Percentiles rank a stretch among this genome's conserved stretches.
Conservation (phyloP, 129 eudicot genomes). For the Flaveria linearis region DNA sequence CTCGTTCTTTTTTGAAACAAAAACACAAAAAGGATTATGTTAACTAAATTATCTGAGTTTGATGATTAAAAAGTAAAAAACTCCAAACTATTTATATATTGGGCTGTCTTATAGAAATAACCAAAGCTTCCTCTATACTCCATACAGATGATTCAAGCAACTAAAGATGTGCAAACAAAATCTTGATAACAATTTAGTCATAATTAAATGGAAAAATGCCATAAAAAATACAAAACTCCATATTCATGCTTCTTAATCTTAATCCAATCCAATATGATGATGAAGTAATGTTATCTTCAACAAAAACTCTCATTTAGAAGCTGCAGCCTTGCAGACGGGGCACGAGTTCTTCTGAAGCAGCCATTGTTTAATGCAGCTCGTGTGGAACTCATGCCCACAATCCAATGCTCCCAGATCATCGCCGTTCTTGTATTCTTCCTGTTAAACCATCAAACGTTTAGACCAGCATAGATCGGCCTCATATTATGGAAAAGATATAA, state of each 20-base stretch:
- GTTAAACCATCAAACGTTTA: background rate
- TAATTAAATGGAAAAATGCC: conserved; percentile 10
- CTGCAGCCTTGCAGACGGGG: conserved; percentile 86
- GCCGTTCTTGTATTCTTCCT: conserved; percentile 72
- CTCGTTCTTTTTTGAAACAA: no score
- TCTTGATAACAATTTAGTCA: conserved; percentile 13
- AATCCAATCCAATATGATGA: conserved; percentile 18
- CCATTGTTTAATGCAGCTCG: conserved; percentile 80
- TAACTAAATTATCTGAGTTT: no score
- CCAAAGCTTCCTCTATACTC: background rate
- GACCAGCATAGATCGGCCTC: background rate
- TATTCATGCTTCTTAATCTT: conserved; percentile 14
- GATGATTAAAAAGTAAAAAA: no score
- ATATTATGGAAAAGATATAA: background rate
- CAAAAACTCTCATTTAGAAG: conserved; percentile 24
- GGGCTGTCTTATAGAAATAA: background rate
- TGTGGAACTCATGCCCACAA: conserved; percentile 88
- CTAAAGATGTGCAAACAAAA: background rate
- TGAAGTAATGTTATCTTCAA: conserved; percentile 38
- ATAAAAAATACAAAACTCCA: conserved; percentile 8
- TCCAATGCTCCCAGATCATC: conserved; percentile 67
- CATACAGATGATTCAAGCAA: background rate
- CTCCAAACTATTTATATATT: no score
- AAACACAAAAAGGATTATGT: no score
- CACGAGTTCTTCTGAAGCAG: conserved; percentile 75